A percentile compares a stretch with the other conserved stretches of the same genome.
These are phyloP conservation scores for Sarocladium oryzae DNA, from an alignment of 2,329 filamentous ascomycete species.

Conservation along the genomic window DNA sequence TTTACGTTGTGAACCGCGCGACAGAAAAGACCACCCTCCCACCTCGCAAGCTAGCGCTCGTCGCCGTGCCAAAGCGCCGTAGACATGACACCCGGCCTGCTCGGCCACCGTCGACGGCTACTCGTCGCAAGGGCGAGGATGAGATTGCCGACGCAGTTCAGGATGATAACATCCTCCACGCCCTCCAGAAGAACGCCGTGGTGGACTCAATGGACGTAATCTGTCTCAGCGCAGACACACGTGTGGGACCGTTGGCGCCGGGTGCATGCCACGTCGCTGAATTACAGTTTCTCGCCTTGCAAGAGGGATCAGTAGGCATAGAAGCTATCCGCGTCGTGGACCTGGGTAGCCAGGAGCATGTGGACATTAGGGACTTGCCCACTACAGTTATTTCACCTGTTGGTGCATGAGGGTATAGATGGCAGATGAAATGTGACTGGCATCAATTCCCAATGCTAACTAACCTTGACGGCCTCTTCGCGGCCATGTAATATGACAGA, in stretches of 20 bases:
- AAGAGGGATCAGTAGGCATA: conserved; percentile 59
- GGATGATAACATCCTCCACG: conserved; percentile 66
- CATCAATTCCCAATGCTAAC: background rate
- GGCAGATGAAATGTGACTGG: no score
- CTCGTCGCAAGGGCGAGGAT: conserved; percentile 28
- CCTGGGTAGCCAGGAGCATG: conserved; percentile 65
- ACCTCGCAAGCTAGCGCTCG: conserved; percentile 62
- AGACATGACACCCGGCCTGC: conserved; percentile 48
- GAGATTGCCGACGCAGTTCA: conserved; percentile 59
- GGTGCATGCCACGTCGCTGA: conserved; percentile 69
- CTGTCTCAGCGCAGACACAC: conserved; percentile 68
- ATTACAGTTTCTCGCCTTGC: conserved; percentile 61
- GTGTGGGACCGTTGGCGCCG: conserved; percentile 65
- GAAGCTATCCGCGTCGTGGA: conserved; percentile 71
- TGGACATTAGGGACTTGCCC: conserved; percentile 70
- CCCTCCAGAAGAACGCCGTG: conserved; percentile 59
- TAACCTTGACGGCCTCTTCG: background rate
- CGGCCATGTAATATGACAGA: background rate
- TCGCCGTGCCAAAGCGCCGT: conserved; percentile 60
- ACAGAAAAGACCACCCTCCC: conserved; percentile 33
- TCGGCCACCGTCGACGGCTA: conserved; percentile 45
- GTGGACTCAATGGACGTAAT: conserved; percentile 61
- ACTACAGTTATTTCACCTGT: conserved; percentile 51
- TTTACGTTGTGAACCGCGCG: conserved; percentile 71
- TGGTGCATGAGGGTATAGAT: conserved; percentile 6